These are phyloP conservation scores for Cryptococcus sp. DNA, from an alignment of 1,284 basidiomycete genomes.

Conservation along the genomic window DNA sequence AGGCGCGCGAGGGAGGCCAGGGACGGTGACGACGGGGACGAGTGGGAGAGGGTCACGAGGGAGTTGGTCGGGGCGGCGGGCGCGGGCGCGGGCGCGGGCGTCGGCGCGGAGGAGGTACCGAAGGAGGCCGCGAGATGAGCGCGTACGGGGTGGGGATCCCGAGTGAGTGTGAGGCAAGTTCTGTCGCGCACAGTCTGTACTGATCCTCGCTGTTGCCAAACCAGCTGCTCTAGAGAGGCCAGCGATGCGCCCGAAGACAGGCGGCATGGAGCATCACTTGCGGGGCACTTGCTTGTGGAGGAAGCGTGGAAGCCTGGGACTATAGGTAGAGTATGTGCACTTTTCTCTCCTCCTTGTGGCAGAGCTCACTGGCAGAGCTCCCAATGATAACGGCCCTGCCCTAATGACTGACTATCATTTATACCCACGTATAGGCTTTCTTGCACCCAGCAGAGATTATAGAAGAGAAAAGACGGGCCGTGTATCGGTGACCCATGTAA, in stretches of 20 bases:
- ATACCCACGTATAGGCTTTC: not conserved
- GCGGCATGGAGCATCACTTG: not conserved
- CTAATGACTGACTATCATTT: too few species aligned
- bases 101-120: slow-evolving; percentile 3
- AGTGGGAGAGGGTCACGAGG: slow-evolving; percentile 41
- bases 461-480: not conserved
- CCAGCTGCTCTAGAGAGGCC: not conserved
- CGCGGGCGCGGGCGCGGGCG: not conserved
- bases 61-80: slow-evolving; percentile 33
- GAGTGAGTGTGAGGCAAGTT: not conserved
- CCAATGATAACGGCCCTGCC: too few species aligned
- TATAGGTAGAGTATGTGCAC: too few species aligned
- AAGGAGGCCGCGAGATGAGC: not conserved
- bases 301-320: too few species aligned
- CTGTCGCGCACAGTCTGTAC: not conserved
- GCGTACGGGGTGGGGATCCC: not conserved
- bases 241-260: too few species aligned
- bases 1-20: slow-evolving; percentile 22
- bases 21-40: slow-evolving; percentile 24
- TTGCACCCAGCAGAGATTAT: not conserved
- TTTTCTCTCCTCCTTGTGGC: too few species aligned
- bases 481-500: not conserved
- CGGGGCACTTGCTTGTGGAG: too few species aligned
- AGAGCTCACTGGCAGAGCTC: too few species aligned
- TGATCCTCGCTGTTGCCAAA: not conserved